These are phyloP conservation scores for Actinidia chinensis DNA, from an alignment of 179 eudicot genomes.

Conservation along the genomic window DNA sequence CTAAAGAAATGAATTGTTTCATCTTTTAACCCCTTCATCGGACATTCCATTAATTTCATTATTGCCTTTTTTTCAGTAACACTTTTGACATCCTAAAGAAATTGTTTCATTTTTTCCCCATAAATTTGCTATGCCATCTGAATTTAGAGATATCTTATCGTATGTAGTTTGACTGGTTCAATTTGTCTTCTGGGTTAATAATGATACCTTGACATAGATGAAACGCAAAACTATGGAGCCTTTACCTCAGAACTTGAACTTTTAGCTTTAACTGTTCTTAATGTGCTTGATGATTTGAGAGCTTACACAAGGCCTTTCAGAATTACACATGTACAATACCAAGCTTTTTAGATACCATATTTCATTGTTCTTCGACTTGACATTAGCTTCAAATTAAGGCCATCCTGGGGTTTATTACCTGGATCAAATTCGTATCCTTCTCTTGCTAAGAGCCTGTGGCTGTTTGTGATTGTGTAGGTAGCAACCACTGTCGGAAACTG, in stretches of 20 bases:
- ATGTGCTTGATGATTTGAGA: background rate
- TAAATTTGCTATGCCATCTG: background rate
- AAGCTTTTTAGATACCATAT: slow-evolving; percentile 11
- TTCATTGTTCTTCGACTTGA: slow-evolving; percentile 15
- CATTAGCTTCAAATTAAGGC: slow-evolving; percentile 15
- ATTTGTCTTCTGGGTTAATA: no score
- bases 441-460: background rate
- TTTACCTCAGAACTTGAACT: background rate
- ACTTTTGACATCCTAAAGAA: no score
- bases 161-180: background rate
- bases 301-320: background rate
- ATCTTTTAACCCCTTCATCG: background rate
- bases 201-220: no score
- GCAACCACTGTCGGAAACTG: no score
- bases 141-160: background rate
- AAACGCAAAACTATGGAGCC: no score
- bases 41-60: no score
- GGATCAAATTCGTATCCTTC: background rate
- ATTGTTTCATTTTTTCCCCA: no score
- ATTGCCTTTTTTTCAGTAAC: no score
- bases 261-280: background rate
- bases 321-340: no score
- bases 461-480: background rate
- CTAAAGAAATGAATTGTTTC: background rate
- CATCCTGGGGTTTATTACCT: slow-evolving; percentile 5